Base-by-base conservation (phyloP, 2,329 filamentous ascomycete species). In the Alternaria viburni region DNA sequence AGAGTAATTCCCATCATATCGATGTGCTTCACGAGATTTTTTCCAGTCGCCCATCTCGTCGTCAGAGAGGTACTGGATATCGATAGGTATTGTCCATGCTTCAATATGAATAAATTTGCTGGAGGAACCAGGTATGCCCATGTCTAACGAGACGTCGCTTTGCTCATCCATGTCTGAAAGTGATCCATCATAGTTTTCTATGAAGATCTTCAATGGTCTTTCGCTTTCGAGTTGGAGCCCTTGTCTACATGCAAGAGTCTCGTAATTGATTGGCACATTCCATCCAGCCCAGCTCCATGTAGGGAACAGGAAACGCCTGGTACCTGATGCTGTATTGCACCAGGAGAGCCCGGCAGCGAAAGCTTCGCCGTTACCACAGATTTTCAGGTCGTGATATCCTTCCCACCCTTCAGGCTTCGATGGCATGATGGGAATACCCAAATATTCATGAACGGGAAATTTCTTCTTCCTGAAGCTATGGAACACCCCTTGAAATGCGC, bases 301-400 rank as follows among this genome's bases (percentile, higher is more conserved):
- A 10, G 36, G 36, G n/a, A 41, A 41, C 0, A 41, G 1, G 9
- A 5, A 3, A 11, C 36, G 36, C n/a, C 36, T 41, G n/a, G n/a
- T 41, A 5, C 36, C 36, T 10, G 5, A 41, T 3, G 36, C 36
- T 11, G 4, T 41, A 0, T 41, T 41, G 9, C 36, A 41, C 36
- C 36, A 41, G n/a, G n/a, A 41, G 36, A 41, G 36, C 1, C 36
- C 36, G 9, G n/a, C 36, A 17, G 36, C 36, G 9, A 41, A 41
- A 9, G 36, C 36, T 9, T 41, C n/a, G n/a, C 15, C 2, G 1
- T 41, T 41, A 10, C 15, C 5, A 1, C 30, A 36, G 0, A 1
- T 36, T n/a, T 3, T 4, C 30, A n/a, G 7, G 32, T n/a, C 4
- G 0, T 0, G 3, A 9, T 1, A 9, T n/a, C 4, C 3, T 9